Evolutionary conservation across 495 filamentous ascomycete species (phyloP).

Genomic region (Aspergillus panamensis): DNA sequence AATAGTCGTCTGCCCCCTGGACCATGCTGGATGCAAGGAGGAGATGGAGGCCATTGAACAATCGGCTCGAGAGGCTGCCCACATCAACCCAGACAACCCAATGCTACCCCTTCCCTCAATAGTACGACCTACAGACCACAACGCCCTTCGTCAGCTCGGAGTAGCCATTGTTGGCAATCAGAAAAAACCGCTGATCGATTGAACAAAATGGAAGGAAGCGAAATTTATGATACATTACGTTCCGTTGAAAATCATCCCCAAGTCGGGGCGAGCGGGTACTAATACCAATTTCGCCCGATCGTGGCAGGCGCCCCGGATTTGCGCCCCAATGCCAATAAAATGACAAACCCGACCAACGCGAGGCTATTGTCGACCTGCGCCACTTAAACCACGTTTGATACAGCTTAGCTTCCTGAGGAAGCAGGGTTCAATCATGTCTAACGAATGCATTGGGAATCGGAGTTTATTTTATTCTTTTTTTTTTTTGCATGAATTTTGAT

Average conservation of each 20-base stretch:
- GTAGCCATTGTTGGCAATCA: conserved; percentile 80
- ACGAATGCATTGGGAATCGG: conserved; percentile 44
- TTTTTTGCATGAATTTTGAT: conserved; percentile 31
- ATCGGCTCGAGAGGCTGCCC: conserved; percentile 85
- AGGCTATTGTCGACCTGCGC: conserved; percentile 5
- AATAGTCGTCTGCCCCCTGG: conserved; percentile 93
- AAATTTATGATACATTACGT: not conserved
- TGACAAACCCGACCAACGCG: not conserved
- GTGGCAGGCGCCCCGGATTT: not conserved
- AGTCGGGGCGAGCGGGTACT: not conserved
- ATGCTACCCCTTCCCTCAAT: conserved; percentile 81
- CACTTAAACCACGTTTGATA: conserved; percentile 11
- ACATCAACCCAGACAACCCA: conserved; percentile 82
- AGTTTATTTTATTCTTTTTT: conserved; percentile 26
- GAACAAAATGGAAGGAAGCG: not conserved
- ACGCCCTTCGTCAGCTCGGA: conserved; percentile 73
- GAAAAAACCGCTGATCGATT: conserved; percentile 90
- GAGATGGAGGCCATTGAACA: conserved; percentile 98
- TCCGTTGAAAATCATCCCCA: not conserved
- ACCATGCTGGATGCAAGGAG: conserved; percentile 92
- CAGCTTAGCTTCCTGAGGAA: conserved; percentile 17
- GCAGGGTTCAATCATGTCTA: conserved; percentile 28
- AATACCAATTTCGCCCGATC: not conserved
- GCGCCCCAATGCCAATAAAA: not conserved
- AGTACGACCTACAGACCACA: conserved; percentile 69